Evolutionary conservation across 176 grass and related monocot species (phyloP).

Genomic region (Urochloa ruziziensis): DNA sequence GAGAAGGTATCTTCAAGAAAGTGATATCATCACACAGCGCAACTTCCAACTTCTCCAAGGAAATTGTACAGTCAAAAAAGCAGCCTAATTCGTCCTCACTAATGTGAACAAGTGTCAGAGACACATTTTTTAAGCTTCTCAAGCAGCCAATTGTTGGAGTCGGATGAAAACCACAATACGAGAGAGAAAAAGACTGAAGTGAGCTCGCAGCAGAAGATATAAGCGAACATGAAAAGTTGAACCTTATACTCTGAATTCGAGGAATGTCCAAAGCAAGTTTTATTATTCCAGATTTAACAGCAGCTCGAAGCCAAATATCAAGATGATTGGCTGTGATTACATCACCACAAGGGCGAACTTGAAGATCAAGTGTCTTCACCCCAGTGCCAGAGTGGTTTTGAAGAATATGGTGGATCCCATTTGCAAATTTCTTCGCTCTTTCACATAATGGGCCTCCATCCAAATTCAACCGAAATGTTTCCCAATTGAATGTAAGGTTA

Average conservation of each 20-base stretch:
- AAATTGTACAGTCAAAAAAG: background rate
- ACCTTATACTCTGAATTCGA: background rate
- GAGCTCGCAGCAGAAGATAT: conserved; percentile 4
- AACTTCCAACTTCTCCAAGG: conserved; percentile 7
- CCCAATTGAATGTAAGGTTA: conserved; percentile 9
- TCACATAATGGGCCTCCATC: background rate
- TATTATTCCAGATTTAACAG: conserved; percentile 6
- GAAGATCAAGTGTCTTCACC: conserved; percentile 19
- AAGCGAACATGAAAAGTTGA: conserved; percentile 1
- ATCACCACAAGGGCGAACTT: background rate
- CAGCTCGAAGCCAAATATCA: background rate
- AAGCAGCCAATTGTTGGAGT: background rate
- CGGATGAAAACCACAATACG: background rate
- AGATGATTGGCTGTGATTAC: background rate
- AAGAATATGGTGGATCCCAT: background rate
- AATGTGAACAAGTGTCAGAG: background rate
- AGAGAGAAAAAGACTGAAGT: conserved; percentile 15
- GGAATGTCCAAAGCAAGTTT: background rate
- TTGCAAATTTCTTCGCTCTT: background rate
- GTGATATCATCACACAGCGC: background rate
- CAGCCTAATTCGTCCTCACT: conserved; percentile 7
- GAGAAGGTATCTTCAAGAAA: conserved; percentile 23
- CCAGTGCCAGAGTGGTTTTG: conserved; percentile 13
- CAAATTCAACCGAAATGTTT: background rate
- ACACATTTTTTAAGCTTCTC: conserved; percentile 8